Evolutionary conservation across 306 rosid species (phyloP), one percentile per base, ranked within the genome.

Genomic region (Fragaria nilgerrensis): DNA sequence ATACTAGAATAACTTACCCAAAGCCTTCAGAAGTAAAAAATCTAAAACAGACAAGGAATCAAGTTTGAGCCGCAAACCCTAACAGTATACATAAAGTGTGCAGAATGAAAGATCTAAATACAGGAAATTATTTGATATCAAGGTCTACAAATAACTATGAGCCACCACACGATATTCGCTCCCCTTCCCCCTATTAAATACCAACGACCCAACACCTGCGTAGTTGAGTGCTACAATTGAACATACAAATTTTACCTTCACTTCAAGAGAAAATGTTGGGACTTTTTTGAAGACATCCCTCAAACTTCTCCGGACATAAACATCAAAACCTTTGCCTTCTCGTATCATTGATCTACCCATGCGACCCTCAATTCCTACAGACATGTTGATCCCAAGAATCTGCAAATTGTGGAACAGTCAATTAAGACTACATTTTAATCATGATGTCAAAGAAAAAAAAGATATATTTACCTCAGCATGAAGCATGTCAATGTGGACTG

Each of bases 231-330:
- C 19, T 56, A 79, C 68, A 75, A 78, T 47, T 10, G 50, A 56
- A 55, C 64, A 45, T 7, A 76, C 8, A 66, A 73, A 56, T 37
- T 59, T 83, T 78, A 92, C 99, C 97, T 89, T 86, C 82, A 95
- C 96, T 91, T 95, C 99, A 66, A 95, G 90, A 5, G 97, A 82
- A 86, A 92, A 87, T 50, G 97, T 88, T 66, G 99, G 99, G 75
- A 95, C 99, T 84, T 89, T 95, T 72, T 92, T 87, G 80, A 92
- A 95, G 81, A 95, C 88, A 84, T 95, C 99, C 87, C 97, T 92
- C 92, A 95, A 89, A 84, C 99, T 95, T 84, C 99, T 86, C 77
- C 96, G 88, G 34, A 92, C 96, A 84, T 80, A 86, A 76, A 89
- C 83, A 80, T 95, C 97, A 75, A 95, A 79, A 76, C 97, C 99